Evolutionary conservation across 768 basidiomycete species (phyloP).

Genomic region (Cystobasidium onofrii): DNA sequence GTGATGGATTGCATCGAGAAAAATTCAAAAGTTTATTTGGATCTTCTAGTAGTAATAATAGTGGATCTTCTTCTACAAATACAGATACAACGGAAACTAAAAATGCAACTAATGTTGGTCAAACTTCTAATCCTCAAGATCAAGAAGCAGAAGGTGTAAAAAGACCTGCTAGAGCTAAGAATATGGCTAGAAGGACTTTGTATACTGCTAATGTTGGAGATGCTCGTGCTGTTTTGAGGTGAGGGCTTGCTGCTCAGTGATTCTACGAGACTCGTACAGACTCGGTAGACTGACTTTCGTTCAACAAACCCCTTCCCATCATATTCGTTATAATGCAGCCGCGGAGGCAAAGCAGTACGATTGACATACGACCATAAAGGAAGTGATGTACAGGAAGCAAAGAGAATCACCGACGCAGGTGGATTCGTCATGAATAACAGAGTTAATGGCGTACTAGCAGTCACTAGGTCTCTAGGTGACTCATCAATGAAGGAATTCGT

Average conservation of each 20-base stretch:
- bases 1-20: too few relatives aligned
- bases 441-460: constrained; percentile 90
- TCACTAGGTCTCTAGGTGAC: constrained; percentile 90
- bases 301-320: background rate
- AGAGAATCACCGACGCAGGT: constrained; percentile 92
- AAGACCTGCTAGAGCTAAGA: constrained; percentile 44
- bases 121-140: background rate
- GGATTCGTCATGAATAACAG: constrained; percentile 98
- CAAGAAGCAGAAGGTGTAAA: constrained; percentile 48
- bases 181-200: constrained; percentile 52
- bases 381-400: constrained; percentile 90
- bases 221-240: constrained; percentile 82
- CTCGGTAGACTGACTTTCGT: too few relatives aligned
- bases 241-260: too few relatives aligned
- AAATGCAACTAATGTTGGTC: background rate
- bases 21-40: constrained; percentile 24
- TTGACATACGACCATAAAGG: constrained; percentile 99
- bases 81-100: background rate
- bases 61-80: background rate
- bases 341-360: constrained; percentile 78
- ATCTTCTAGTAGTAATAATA: background rate
- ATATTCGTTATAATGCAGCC: constrained; percentile 45
- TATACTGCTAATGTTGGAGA: constrained; percentile 97
- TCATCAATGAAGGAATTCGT: constrained; percentile 99
- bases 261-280: too few relatives aligned